A percentile compares a stretch with the other conserved stretches of the same genome.
These are phyloP conservation scores for Syzygium aqueum DNA, from an alignment of 345 rosid species.

Conservation along the genomic window DNA sequence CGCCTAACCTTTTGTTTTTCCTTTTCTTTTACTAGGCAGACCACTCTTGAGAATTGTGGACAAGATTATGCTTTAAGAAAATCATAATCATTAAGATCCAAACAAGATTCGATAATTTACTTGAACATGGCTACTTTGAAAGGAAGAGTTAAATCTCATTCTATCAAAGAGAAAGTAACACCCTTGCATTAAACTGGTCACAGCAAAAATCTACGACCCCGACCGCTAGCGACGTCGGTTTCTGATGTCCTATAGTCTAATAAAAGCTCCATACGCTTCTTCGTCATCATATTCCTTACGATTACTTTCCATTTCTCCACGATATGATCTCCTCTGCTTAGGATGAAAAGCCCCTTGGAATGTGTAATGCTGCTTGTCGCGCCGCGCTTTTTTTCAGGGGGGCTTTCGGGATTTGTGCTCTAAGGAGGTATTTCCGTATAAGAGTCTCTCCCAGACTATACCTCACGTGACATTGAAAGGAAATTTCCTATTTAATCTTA, in stretches of 20 bases:
- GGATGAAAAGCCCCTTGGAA: constrained; percentile 3
- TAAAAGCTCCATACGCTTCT: neutral
- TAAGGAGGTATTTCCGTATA: no score
- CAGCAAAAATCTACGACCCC: neutral
- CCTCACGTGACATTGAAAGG: no score
- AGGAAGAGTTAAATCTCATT: neutral
- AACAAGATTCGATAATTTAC: neutral
- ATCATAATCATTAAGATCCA: neutral
- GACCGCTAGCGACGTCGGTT: neutral
- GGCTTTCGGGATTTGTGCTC: no score
- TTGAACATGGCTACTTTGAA: neutral
- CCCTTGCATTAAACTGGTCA: neutral
- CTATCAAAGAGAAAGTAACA: neutral
- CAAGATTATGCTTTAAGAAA: neutral
- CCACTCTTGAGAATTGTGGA: neutral
- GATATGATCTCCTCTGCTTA: neutral
- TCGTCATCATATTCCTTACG: constrained; percentile 2
- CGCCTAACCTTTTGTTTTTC: neutral
- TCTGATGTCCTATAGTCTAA: neutral
- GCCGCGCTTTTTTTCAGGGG: no score
- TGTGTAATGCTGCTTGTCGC: constrained; percentile 79
- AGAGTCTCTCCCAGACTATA: no score
- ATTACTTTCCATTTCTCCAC: neutral
- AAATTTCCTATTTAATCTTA: no score
- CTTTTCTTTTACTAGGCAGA: neutral